A percentile compares a stretch with the other conserved stretches of the same genome.
phyloP scores from a whole-genome alignment of 495 filamentous ascomycete genomes.

The Usnea hakonensis region DNA sequence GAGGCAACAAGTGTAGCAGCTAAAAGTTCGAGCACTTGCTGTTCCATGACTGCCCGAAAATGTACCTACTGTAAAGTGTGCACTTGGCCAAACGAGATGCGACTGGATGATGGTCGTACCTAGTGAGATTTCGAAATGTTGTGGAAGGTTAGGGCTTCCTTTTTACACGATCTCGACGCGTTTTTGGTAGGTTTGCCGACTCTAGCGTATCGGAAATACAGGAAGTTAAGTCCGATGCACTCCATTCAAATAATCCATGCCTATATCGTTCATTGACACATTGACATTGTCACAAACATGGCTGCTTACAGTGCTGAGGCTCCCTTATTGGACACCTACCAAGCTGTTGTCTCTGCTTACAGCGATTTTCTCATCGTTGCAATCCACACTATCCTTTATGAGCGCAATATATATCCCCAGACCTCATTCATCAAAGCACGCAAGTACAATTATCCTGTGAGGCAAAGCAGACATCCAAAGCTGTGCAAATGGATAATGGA shows the following conservation, averaged over 20 bases:
- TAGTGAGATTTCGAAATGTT: background rate
- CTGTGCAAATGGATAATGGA: conserved; percentile 89
- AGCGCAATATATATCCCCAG: conserved; percentile 74
- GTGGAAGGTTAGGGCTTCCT: background rate
- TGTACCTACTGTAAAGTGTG: background rate
- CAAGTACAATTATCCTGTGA: conserved; percentile 82
- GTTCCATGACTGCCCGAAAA: conserved; percentile 55
- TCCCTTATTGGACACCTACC: conserved; percentile 33
- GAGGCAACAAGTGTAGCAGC: conserved; percentile 66
- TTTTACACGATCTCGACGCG: background rate
- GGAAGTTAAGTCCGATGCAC: too few species aligned
- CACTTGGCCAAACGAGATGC: background rate
- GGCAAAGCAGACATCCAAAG: conserved; percentile 80
- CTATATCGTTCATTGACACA: background rate
- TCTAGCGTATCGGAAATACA: background rate
- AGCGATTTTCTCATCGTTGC: conserved; percentile 76
- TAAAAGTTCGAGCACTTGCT: conserved; percentile 72
- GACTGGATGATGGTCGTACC: background rate
- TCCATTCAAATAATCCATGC: too few species aligned
- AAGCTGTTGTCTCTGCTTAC: conserved; percentile 51
- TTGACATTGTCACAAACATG: conserved; percentile 10
- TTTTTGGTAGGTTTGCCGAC: background rate
- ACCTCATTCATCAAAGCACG: conserved; percentile 72
- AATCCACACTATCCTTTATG: conserved; percentile 89
- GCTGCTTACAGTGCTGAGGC: conserved; percentile 20